Percentiles rank a stretch among this genome's conserved stretches.
Evolutionary conservation across 2,329 filamentous ascomycete species (phyloP).

Genomic region (Colletotrichum brevisporum): DNA sequence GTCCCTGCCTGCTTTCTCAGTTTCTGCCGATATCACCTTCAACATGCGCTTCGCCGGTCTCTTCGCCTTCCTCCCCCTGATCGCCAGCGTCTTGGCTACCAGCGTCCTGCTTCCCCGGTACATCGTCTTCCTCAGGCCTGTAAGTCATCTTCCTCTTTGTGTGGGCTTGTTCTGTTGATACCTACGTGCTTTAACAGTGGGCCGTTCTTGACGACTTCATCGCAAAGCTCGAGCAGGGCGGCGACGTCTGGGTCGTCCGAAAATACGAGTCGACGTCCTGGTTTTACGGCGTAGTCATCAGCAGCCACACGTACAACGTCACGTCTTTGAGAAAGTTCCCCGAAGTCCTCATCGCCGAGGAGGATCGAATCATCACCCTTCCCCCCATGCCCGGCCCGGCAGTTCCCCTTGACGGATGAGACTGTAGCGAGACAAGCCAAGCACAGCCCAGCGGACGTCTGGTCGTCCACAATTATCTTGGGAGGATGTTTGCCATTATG

Average conservation of each 20-base stretch:
- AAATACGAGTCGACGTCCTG: not conserved
- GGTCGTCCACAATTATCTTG: not conserved
- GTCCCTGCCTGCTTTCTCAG: too few relatives aligned
- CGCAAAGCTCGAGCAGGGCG: constrained; percentile 10
- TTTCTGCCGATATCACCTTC: too few relatives aligned
- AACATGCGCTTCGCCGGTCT: constrained; percentile 8
- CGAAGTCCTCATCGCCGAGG: constrained; percentile 23
- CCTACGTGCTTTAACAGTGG: not conserved
- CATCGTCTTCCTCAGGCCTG: constrained; percentile 25
- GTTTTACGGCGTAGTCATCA: constrained; percentile 28
- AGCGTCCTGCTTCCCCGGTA: constrained; percentile 19
- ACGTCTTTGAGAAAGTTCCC: constrained; percentile 1
- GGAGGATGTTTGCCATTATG: too few relatives aligned
- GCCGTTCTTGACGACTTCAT: constrained; percentile 22
- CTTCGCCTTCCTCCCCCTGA: not conserved
- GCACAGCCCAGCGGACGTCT: not conserved
- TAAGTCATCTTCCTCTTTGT: not conserved
- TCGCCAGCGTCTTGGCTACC: not conserved
- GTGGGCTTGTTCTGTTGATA: not conserved
- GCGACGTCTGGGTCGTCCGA: not conserved
- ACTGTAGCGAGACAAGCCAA: not conserved
- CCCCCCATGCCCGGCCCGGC: not conserved
- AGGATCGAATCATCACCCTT: constrained; percentile 13
- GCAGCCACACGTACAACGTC: constrained; percentile 18
- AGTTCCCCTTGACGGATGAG: not conserved